Base-by-base conservation (phyloP, 306 rosid genomes). In the Arachis hypogaea region DNA sequence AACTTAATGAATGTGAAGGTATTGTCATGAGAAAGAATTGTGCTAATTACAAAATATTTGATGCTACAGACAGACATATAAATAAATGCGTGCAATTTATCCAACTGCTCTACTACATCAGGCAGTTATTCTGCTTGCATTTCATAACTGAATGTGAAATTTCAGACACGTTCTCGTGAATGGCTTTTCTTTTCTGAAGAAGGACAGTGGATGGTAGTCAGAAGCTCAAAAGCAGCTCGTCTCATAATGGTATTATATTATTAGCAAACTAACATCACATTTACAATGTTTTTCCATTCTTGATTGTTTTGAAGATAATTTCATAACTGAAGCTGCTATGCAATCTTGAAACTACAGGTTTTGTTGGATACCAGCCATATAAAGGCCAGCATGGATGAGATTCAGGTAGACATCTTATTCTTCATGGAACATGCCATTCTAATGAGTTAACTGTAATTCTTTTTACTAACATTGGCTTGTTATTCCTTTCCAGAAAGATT, bases 171-270 rank as follows among this genome's bases (percentile, higher is more conserved):
- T 47, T 87, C 88, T 55, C 90, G 75, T 29, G 98, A 93, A 69
- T 93, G 98, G 98, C 87, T 94, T 67, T 94, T 91, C 87, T 81
- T 85, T 76, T 94, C 98, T 59, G 95, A 89, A 86, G 98, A 94
- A 80, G 98, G 98, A 57, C 96, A 91, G 75, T 94, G 98, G 98
- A 84, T 84, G 94, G 93, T 94, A 11, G 97, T 91, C 63, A 93
- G 86, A 80, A 89, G 94, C 82, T 86, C 98, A 58, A 88, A 89
- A 82, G 87, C 97, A 40, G 93, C 97, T 82, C 97, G 97, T 60
- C 94, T 94, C 11, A 82, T 91, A 78, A 89, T 91, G 97, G 98
- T 94, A 86, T 47, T 29, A 56, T 59, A 54, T 66, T 60, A 40
- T 55, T 18, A 63, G 65, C 77, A n/a, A 65, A 14, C 51, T 60